phyloP scores from a whole-genome alignment of 805 yeast genomes.

The Saccharomyces jurei region DNA sequence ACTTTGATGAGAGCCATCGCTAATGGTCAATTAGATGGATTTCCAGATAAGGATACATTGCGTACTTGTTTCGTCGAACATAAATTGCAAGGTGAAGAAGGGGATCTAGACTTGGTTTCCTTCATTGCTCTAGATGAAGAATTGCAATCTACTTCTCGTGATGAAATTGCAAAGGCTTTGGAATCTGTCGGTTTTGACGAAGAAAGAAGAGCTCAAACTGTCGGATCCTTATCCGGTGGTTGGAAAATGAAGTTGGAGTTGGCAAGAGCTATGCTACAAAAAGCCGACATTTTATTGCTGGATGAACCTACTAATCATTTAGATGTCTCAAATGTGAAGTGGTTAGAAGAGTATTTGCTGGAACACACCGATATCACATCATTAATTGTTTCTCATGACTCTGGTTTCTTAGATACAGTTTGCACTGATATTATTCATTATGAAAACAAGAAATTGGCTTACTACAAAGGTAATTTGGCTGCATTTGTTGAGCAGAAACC shows the following conservation, averaged over 20 bases:
- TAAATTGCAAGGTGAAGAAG: constrained; percentile 90
- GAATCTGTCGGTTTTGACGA: constrained; percentile 85
- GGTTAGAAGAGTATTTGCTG: constrained; percentile 84
- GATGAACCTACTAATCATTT: constrained; percentile 99
- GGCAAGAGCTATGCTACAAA: constrained; percentile 98
- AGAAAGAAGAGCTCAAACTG: constrained; percentile 80
- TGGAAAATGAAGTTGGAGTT: constrained; percentile 98
- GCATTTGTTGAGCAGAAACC: constrained; percentile 88
- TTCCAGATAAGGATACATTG: constrained; percentile 80
- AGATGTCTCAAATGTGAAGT: constrained; percentile 87
- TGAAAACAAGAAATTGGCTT: constrained; percentile 88
- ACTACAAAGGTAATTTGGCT: constrained; percentile 92
- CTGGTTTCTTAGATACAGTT: constrained; percentile 89
- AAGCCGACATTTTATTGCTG: constrained; percentile 85
- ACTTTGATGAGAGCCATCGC: constrained; percentile 95
- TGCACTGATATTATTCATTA: constrained; percentile 96
- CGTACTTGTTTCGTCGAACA: constrained; percentile 97
- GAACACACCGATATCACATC: constrained; percentile 85
- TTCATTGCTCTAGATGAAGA: constrained; percentile 90
- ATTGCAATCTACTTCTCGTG: constrained; percentile 50
- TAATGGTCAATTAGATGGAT: constrained; percentile 93
- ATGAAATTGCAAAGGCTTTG: constrained; percentile 69
- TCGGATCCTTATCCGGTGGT: constrained; percentile 95
- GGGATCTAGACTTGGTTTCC: constrained; percentile 76
- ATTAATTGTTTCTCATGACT: constrained; percentile 93